Percentiles rank a stretch among this genome's conserved stretches.
These are phyloP conservation scores for Magnolia officinalis DNA, from an alignment of 164 flowering plant species.

Conservation along the genomic window DNA sequence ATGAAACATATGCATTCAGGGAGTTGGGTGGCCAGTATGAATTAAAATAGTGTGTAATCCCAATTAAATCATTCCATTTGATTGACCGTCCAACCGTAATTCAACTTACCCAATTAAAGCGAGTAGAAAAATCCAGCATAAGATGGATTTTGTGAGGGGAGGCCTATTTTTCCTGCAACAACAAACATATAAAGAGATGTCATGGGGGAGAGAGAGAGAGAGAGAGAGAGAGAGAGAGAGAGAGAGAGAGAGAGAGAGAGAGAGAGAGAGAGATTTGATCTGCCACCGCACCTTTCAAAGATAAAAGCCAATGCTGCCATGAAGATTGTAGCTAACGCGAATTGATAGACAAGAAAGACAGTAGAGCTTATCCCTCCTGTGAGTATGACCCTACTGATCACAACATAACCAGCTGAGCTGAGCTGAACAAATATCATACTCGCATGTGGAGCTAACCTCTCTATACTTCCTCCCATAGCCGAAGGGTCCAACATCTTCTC, in stretches of 20 bases:
- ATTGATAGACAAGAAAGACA: conserved; percentile 20
- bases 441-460: conserved; percentile 12
- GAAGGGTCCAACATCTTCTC: background rate
- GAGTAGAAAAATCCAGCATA: conserved; percentile 18
- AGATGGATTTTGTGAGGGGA: conserved; percentile 14
- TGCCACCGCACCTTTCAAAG: conserved; percentile 19
- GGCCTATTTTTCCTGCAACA: conserved; percentile 20
- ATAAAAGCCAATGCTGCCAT: conserved; percentile 15
- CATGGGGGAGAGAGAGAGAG: no score
- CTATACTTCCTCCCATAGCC: background rate
- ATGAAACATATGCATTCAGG: background rate
- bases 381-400: conserved; percentile 16
- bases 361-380: conserved; percentile 19
- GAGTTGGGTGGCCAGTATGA: background rate
- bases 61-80: no score
- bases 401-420: conserved; percentile 18
- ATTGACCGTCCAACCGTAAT: background rate
- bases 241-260: no score
- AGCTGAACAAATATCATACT: conserved; percentile 13
- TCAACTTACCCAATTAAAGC: conserved; percentile 22
- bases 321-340: conserved; percentile 19
- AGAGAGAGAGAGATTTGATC: no score
- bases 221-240: no score
- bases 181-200: background rate
- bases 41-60: background rate